These are phyloP conservation scores for Thoreauomyces humboldtii DNA, from an alignment of 192 early-diverging fungal species.

Conservation along the genomic window DNA sequence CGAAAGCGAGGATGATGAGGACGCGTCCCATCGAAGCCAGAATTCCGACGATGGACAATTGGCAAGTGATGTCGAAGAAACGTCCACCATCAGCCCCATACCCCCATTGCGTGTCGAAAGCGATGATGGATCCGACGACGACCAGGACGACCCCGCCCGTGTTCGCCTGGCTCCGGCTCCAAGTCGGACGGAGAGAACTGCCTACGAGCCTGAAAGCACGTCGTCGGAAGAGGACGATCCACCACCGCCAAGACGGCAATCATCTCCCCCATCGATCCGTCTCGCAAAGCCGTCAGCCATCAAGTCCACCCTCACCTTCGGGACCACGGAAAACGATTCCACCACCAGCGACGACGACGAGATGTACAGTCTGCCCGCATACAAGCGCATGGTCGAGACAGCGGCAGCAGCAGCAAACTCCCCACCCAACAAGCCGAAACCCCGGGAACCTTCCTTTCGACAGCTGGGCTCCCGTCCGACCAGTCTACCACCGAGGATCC, in stretches of 20 bases:
- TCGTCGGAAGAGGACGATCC: background rate
- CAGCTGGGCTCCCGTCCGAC: background rate
- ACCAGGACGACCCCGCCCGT: background rate
- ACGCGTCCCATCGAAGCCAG: background rate
- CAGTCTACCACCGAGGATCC: background rate
- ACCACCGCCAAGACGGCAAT: background rate
- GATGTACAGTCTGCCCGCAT: slow-evolving; percentile 15
- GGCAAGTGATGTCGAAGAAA: background rate
- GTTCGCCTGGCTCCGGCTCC: too few species aligned
- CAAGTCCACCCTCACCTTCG: background rate
- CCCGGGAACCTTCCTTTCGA: background rate
- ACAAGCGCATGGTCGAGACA: slow-evolving; percentile 19
- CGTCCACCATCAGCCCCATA: background rate
- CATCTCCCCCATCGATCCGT: background rate
- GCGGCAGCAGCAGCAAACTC: slow-evolving; percentile 16
- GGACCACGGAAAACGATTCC: background rate
- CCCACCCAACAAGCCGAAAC: background rate
- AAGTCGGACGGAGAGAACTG: background rate
- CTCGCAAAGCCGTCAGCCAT: background rate
- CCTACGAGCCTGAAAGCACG: background rate
- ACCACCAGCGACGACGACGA: slow-evolving; percentile 26
- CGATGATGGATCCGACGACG: background rate
- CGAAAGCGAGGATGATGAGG: background rate
- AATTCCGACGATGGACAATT: background rate
- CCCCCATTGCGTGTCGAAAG: background rate